Evolutionary conservation across 148 eudicot genomes (phyloP), one percentile per base, ranked within the genome.

Genomic region (Limonium bicolor): DNA sequence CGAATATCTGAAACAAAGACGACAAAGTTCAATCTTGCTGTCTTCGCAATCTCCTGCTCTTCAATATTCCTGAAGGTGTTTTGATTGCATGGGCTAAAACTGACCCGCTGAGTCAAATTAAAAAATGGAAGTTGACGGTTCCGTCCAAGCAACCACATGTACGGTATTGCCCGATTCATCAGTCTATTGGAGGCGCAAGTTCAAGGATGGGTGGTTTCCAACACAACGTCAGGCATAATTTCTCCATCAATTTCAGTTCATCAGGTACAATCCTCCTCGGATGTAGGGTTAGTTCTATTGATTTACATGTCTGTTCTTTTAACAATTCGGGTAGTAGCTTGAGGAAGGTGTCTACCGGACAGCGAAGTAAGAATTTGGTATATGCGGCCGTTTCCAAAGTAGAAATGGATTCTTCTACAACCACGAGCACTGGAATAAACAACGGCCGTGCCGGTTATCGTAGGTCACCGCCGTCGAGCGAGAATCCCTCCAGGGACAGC

Each of bases 121-220:
- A n/a, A n/a, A n/a, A n/a, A n/a, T n/a, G n/a, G n/a, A n/a, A n/a
- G n/a, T n/a, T 65, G 34, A 26, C 36, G 29, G 47, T 66, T 17
- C 73, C 69, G 27, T 14, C 48, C 32, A 59, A 59, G 31, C 73
- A 61, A 58, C 60, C 71, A 69, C 74, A 53, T 43, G 67, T 74
- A 46, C 71, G 73, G 69, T 72, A 74, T 61, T 66, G 58, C 58
- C 55, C 69, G 39, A 49, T 75, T 66, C n/a, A n/a, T n/a, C 67
- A 63, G 6, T 53, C 45, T 68, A 21, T 53, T 8, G 55, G 59
- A 20, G 16, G 38, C n/a, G 47, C 23, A 25, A 49, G 36, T 29
- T 18, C 38, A 6, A 40, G 63, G 50, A 55, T 29, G 12, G 17
- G 7, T 50, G 44, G 30, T 34, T 46, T 56, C 27, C 43, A 57